These are phyloP conservation scores for Russula vinacea DNA, from an alignment of 768 basidiomycete species.

Conservation along the genomic window DNA sequence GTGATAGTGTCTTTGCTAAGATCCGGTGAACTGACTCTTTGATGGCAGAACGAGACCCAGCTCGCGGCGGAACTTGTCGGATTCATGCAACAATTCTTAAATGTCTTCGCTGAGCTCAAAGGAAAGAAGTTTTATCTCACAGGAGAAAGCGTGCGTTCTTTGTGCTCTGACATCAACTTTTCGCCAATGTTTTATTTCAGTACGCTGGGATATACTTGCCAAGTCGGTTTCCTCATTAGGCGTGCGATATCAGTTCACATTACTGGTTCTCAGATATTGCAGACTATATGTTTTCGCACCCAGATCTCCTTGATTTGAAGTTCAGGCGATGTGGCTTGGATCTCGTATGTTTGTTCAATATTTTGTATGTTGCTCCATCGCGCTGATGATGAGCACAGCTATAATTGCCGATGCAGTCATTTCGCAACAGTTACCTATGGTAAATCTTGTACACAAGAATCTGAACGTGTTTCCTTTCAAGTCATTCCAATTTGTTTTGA, in stretches of 20 bases:
- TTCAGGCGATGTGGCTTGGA: constrained; percentile 27
- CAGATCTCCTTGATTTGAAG: constrained; percentile 12
- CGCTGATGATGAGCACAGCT: constrained; percentile 9
- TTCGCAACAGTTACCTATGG: not conserved
- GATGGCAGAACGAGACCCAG: constrained; percentile 26
- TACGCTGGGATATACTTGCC: constrained; percentile 26
- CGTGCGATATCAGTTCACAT: not conserved
- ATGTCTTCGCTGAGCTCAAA: constrained; percentile 26
- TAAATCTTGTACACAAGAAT: constrained; percentile 20
- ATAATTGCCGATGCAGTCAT: not conserved
- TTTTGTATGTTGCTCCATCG: not conserved
- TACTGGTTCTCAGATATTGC: constrained; percentile 20
- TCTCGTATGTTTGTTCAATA: constrained; percentile 16
- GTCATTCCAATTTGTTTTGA: not conserved
- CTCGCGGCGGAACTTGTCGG: constrained; percentile 25
- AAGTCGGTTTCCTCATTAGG: constrained; percentile 13
- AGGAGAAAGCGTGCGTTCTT: constrained; percentile 27
- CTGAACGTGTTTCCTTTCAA: constrained; percentile 24
- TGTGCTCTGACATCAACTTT: not conserved
- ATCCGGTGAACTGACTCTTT: not conserved
- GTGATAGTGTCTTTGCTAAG: not conserved
- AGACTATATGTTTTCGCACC: constrained; percentile 26
- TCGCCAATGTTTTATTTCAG: constrained; percentile 3
- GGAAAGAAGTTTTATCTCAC: constrained; percentile 28
- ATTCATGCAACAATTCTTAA: constrained; percentile 28